phyloP scores from a whole-genome alignment of 2,329 filamentous ascomycete genomes.

The Thelonectria discophora region DNA sequence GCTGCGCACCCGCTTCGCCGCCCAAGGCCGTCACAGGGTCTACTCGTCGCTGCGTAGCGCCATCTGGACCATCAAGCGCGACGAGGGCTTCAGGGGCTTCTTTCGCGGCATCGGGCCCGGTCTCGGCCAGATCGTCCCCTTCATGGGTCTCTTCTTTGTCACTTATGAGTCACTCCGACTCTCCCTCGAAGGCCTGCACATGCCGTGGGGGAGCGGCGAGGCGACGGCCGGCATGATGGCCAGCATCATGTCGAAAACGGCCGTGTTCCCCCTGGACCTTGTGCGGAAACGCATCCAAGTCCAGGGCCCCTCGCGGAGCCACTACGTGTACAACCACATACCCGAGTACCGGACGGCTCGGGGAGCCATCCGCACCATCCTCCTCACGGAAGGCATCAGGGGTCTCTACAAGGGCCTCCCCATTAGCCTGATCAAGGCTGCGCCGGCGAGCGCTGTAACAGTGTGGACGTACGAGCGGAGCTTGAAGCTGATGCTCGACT shows the following conservation, averaged over 20 bases:
- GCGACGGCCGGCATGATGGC: conserved; percentile 83
- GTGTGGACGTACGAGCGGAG: conserved; percentile 93
- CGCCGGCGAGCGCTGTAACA: conserved; percentile 89
- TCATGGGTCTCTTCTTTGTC: conserved; percentile 97
- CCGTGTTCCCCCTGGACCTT: conserved; percentile 91
- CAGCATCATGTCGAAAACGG: conserved; percentile 84
- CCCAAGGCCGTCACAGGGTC: conserved; percentile 83
- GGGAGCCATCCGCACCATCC: conserved; percentile 72
- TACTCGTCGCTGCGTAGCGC: conserved; percentile 77
- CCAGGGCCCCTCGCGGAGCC: conserved; percentile 83
- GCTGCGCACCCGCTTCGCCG: conserved; percentile 93
- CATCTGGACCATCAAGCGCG: conserved; percentile 73
- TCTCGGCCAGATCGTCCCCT: conserved; percentile 88
- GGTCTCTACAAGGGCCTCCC: conserved; percentile 89
- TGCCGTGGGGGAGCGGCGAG: conserved; percentile 81
- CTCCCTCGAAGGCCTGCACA: conserved; percentile 61
- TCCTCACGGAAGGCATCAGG: conserved; percentile 76
- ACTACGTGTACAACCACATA: conserved; percentile 87
- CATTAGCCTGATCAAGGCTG: conserved; percentile 91
- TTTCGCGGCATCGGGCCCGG: conserved; percentile 87
- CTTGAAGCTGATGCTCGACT: conserved; percentile 65
- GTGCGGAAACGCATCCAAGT: conserved; percentile 94
- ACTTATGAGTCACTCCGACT: conserved; percentile 81
- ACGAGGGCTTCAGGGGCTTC: conserved; percentile 83
- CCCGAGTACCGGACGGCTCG: conserved; percentile 79